Evolutionary conservation across 805 yeast species (phyloP).

Genomic region (Hanseniaspora valbyensis): DNA sequence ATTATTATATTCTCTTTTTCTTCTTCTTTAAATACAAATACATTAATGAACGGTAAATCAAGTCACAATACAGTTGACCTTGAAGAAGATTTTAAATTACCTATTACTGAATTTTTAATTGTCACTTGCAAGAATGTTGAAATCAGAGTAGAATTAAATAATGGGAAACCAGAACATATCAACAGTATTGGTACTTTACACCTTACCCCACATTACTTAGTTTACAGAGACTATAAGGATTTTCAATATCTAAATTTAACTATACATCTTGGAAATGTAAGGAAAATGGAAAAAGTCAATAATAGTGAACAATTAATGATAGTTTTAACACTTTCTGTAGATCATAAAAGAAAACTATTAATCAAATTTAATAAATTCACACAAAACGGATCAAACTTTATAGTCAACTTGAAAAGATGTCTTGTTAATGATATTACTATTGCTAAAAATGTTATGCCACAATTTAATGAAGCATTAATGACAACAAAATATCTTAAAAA

Average conservation of each 20-base stretch:
- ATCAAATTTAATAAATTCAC: slow-evolving; percentile 28
- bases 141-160: slow-evolving; percentile 17
- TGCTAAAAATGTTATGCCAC: slow-evolving; percentile 41
- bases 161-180: background rate
- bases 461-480: background rate
- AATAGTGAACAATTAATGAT: slow-evolving; percentile 70
- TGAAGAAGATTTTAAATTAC: slow-evolving; percentile 3
- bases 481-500: background rate
- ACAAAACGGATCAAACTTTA: slow-evolving; percentile 67
- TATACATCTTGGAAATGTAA: slow-evolving; percentile 64
- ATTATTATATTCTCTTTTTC: no score
- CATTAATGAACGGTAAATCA: background rate
- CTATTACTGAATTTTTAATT: slow-evolving; percentile 3
- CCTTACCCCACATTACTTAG: slow-evolving; percentile 62
- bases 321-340: slow-evolving; percentile 56
- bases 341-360: slow-evolving; percentile 26
- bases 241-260: slow-evolving; percentile 54
- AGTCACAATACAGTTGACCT: background rate
- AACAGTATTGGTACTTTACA: slow-evolving; percentile 41
- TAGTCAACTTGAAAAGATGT: slow-evolving; percentile 50
- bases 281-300: slow-evolving; percentile 79
- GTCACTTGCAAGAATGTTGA: slow-evolving; percentile 12
- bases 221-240: slow-evolving; percentile 64
- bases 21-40: no score
- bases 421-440: slow-evolving; percentile 53